Evolutionary conservation across 1,284 basidiomycete genomes (phyloP).

Genomic region (Erythrobasidium hasegawianum): DNA sequence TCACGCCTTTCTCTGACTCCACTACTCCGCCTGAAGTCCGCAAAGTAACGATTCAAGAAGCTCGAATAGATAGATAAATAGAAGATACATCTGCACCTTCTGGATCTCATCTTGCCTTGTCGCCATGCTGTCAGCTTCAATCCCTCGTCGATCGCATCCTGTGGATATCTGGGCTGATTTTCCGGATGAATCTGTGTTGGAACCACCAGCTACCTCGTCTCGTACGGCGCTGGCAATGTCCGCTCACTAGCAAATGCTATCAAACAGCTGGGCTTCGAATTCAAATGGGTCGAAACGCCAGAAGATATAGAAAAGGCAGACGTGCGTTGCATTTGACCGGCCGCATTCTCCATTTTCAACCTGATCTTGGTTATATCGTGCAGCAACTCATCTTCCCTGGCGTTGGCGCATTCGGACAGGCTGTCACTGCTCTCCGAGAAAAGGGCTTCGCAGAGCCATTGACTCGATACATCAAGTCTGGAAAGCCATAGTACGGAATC

Average conservation of each 20-base stretch:
- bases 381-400: constrained; percentile 96
- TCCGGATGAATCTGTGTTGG: too few relatives aligned
- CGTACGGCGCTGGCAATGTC: constrained; percentile 94
- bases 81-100: too few relatives aligned
- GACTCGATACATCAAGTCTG: constrained; percentile 75
- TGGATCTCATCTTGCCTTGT: too few relatives aligned
- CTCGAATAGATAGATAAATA: too few relatives aligned
- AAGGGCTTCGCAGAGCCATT: constrained; percentile 79
- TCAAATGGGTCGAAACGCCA: constrained; percentile 83
- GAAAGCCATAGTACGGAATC: constrained; percentile 84
- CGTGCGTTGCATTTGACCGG: constrained; percentile 58
- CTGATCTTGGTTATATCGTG: constrained; percentile 9
- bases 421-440: constrained; percentile 69
- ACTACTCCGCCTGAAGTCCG: background rate
- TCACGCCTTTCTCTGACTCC: background rate
- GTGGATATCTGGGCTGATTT: too few relatives aligned
- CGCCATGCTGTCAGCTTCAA: too few relatives aligned
- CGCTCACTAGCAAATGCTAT: constrained; percentile 82
- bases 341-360: background rate
- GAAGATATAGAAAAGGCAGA: constrained; percentile 83
- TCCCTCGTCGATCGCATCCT: too few relatives aligned
- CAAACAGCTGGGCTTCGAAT: constrained; percentile 76
- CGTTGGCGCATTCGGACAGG: constrained; percentile 91
- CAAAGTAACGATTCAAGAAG: too few relatives aligned
- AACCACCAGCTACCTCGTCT: constrained; percentile 65